phyloP scores from a whole-genome alignment of 2,329 filamentous ascomycete species.

The Stachybotrys elegans region DNA sequence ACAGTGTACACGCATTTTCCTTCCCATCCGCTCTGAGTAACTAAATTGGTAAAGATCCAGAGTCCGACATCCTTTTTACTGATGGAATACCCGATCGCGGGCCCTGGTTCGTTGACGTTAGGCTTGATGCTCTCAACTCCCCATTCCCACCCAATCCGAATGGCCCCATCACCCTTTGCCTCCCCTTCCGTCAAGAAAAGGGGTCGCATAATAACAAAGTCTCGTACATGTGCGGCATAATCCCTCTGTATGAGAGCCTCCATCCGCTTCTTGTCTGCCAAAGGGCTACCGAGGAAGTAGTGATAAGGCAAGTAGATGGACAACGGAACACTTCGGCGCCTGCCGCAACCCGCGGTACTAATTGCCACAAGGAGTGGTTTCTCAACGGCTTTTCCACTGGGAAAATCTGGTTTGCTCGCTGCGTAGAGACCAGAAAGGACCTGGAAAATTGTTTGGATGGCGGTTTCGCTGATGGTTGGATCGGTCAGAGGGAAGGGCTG shows the following conservation, averaged over 20 bases:
- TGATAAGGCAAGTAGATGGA: conserved; percentile 1
- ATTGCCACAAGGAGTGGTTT: conserved; percentile 2
- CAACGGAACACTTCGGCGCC: background rate
- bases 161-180: background rate
- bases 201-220: conserved; percentile 4
- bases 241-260: background rate
- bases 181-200: conserved; percentile 1
- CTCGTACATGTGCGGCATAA: background rate
- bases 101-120: conserved; percentile 1
- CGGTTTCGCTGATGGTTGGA: conserved; percentile 3
- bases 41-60: background rate
- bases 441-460: background rate
- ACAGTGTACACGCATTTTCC: conserved; percentile 2
- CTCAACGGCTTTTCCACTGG: background rate
- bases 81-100: conserved; percentile 1
- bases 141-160: conserved; percentile 5
- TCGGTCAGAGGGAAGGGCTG: conserved; percentile 1
- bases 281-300: conserved; percentile 1
- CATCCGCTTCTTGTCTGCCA: conserved; percentile 4
- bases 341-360: conserved; percentile 3
- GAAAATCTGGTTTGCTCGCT: background rate
- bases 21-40: conserved; percentile 1
- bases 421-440: background rate
- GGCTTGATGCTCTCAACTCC: background rate
- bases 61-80: conserved; percentile 1